Percentiles rank a stretch among this genome's conserved stretches.
Evolutionary conservation across 2,329 filamentous ascomycete genomes (phyloP).

Genomic region (Pyrenophora graminea): DNA sequence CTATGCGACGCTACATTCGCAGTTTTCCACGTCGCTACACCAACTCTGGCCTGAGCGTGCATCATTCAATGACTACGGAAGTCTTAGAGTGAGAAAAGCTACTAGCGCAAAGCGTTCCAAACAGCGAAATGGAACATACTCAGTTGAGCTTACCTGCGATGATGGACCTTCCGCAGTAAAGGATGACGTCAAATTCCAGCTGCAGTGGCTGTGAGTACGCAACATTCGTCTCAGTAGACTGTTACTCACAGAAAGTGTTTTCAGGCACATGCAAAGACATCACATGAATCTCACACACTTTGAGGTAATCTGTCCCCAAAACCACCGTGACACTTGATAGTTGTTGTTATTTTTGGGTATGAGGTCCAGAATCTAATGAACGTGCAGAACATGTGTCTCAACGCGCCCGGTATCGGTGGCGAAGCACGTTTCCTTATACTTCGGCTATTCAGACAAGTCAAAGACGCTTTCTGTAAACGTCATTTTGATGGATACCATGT

Average conservation of each 20-base stretch:
- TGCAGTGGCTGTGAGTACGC: constrained; percentile 11
- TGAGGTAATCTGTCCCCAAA: too few relatives aligned
- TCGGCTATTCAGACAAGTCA: constrained; percentile 3
- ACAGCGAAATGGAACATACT: constrained; percentile 2
- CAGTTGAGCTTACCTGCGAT: constrained; percentile 3
- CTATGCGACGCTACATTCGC: not conserved
- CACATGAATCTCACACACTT: too few relatives aligned
- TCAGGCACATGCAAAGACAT: too few relatives aligned
- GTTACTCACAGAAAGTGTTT: too few relatives aligned
- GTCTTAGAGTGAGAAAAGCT: not conserved
- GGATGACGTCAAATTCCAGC: not conserved
- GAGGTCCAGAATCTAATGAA: not conserved
- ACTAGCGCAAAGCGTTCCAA: constrained; percentile 5
- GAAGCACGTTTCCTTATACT: constrained; percentile 4
- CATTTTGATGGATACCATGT: constrained; percentile 10
- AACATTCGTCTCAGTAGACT: too few relatives aligned
- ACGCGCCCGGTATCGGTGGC: constrained; percentile 5
- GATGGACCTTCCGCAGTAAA: not conserved
- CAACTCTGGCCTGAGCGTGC: constrained; percentile 1
- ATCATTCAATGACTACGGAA: not conserved
- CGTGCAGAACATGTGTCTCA: constrained; percentile 5
- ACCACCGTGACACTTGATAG: too few relatives aligned
- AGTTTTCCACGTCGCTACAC: not conserved
- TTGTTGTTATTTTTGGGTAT: too few relatives aligned
- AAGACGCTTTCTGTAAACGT: not conserved